Percentiles rank a stretch among this genome's conserved stretches.
Conservation (phyloP, 176 grass and related monocot species). For the Cocos nucifera region DNA sequence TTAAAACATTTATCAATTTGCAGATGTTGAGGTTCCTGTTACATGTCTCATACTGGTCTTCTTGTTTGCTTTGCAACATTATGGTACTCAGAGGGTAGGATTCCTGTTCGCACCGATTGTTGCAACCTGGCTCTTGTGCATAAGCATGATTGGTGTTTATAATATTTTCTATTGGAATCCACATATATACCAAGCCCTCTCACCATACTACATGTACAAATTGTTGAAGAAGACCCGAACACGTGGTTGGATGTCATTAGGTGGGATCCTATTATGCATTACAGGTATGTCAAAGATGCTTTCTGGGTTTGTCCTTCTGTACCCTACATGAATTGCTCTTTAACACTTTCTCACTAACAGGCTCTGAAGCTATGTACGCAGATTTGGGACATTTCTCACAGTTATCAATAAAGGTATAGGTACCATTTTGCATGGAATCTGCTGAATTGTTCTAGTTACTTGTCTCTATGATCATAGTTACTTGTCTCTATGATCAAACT, state of each 20-base stretch:
- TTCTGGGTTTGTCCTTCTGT: neutral
- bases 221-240: slow-evolving; percentile 93
- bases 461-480: neutral
- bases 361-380: slow-evolving; percentile 98
- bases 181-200: slow-evolving; percentile 76
- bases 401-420: slow-evolving; percentile 73
- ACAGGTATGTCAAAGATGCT: slow-evolving; percentile 44
- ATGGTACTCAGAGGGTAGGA: slow-evolving; percentile 81
- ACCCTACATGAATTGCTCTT: neutral
- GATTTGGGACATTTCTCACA: slow-evolving; percentile 96
- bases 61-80: slow-evolving; percentile 95
- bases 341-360: slow-evolving; percentile 30
- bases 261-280: slow-evolving; percentile 83
- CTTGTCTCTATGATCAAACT: no score
- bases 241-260: slow-evolving; percentile 94
- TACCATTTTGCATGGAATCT: no score
- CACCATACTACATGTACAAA: slow-evolving; percentile 97
- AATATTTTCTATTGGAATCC: slow-evolving; percentile 92
- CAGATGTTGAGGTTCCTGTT: slow-evolving; percentile 86
- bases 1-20: slow-evolving; percentile 24
- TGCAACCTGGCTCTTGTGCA: slow-evolving; percentile 82
- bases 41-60: slow-evolving; percentile 69
- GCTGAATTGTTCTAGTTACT: neutral
- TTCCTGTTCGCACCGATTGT: slow-evolving; percentile 96
- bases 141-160: slow-evolving; percentile 82